phyloP scores from a whole-genome alignment of 352 stramenopile genomes.

The Phytopythium chamaehyphon region DNA sequence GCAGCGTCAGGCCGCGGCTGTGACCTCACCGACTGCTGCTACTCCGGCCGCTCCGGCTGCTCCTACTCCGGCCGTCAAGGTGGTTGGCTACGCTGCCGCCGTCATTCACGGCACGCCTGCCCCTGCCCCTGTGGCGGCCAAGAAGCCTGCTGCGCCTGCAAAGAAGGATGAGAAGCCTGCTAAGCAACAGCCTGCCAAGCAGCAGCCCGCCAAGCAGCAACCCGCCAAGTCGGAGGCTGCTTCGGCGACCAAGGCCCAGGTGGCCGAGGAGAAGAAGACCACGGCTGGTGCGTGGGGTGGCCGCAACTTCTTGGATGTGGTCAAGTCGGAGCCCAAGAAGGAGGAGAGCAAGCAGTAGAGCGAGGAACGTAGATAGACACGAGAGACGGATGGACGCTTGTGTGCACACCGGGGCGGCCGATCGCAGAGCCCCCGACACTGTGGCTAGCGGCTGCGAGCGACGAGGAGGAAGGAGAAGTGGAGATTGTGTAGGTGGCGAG shows the following conservation, averaged over 20 bases:
- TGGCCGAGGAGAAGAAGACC: conserved; percentile 40
- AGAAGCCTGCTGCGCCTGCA: conserved; percentile 17
- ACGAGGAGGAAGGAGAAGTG: conserved; percentile 1
- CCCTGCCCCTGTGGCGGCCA: conserved; percentile 20
- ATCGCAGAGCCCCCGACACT: background rate
- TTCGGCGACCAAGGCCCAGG: conserved; percentile 15
- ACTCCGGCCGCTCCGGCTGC: conserved; percentile 9
- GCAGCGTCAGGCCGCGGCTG: conserved; percentile 30
- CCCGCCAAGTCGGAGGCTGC: conserved; percentile 16
- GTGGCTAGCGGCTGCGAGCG: background rate
- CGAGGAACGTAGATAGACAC: conserved; percentile 11
- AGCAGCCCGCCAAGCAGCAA: conserved; percentile 12
- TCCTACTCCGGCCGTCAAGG: conserved; percentile 26
- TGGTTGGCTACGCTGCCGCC: conserved; percentile 67
- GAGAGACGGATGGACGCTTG: conserved; percentile 11
- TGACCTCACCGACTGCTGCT: conserved; percentile 7
- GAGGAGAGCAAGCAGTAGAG: conserved; percentile 6
- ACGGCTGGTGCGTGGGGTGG: conserved; percentile 75
- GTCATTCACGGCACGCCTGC: conserved; percentile 76
- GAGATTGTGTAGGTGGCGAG: conserved; percentile 2
- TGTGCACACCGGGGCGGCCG: background rate
- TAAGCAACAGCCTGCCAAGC: conserved; percentile 33
- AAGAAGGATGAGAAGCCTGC: conserved; percentile 40
- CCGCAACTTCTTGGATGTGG: conserved; percentile 80
- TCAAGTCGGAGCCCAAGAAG: conserved; percentile 59